phyloP scores from a whole-genome alignment of 1,139 yeast species.

The Blastobotrys apis region DNA sequence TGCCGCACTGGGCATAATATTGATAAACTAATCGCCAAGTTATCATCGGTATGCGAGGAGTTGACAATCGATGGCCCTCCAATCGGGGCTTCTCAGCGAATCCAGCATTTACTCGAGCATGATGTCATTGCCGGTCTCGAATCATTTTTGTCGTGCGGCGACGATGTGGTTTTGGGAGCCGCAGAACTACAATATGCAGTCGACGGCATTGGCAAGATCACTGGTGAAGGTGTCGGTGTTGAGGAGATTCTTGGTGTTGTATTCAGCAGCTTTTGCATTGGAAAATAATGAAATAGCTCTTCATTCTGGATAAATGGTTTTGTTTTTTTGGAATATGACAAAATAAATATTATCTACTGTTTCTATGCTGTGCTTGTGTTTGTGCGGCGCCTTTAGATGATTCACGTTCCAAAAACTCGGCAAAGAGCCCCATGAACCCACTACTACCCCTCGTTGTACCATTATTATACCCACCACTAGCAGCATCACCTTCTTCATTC shows the following conservation, averaged over 20 bases:
- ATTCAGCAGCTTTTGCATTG: slow-evolving; percentile 88
- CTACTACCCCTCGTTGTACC: slow-evolving; percentile 42
- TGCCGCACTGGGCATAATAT: slow-evolving; percentile 61
- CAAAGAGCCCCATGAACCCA: slow-evolving; percentile 82
- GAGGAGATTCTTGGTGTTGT: slow-evolving; percentile 91
- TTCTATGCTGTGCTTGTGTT: background rate
- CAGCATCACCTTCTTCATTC: slow-evolving; percentile 23
- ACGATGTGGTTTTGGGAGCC: slow-evolving; percentile 79
- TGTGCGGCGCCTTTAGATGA: too few relatives aligned
- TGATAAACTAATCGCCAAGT: slow-evolving; percentile 38
- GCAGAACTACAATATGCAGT: slow-evolving; percentile 72
- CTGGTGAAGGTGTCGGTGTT: slow-evolving; percentile 83
- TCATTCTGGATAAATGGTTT: too few relatives aligned
- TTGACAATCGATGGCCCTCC: slow-evolving; percentile 31
- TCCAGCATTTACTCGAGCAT: slow-evolving; percentile 62
- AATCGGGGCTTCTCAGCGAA: slow-evolving; percentile 65
- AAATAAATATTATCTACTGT: background rate
- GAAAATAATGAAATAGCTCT: too few relatives aligned
- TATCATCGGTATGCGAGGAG: slow-evolving; percentile 45
- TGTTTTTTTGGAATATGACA: background rate
- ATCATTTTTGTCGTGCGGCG: slow-evolving; percentile 55
- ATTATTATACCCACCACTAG: too few relatives aligned
- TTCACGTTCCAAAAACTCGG: slow-evolving; percentile 82
- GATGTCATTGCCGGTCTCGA: slow-evolving; percentile 74
- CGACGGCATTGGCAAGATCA: slow-evolving; percentile 86